A percentile compares a stretch with the other conserved stretches of the same genome.
Conservation (phyloP, 805 yeast genomes). For the Wickerhamomyces silvicola region DNA sequence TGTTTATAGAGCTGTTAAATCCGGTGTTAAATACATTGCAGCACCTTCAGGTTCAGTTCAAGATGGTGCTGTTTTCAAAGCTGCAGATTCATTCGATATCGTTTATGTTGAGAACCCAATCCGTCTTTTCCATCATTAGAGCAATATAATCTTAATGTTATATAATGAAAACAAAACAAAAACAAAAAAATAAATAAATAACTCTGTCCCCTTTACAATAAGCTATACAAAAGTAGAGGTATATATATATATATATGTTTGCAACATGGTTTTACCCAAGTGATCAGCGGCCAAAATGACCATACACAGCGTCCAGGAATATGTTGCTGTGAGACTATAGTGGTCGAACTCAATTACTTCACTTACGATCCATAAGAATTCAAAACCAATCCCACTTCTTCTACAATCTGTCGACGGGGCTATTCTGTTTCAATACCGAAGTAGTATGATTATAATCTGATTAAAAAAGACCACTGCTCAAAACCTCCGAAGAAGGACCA, state of each 20-base stretch:
- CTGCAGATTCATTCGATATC: constrained; percentile 86
- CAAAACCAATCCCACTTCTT: constrained; percentile 58
- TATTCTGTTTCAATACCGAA: constrained; percentile 55
- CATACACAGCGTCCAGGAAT: constrained; percentile 99
- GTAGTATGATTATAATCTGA: constrained; percentile 18
- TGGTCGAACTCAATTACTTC: constrained; percentile 29
- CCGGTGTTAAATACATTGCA: constrained; percentile 93
- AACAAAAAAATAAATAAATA: too few relatives aligned
- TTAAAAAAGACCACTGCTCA: constrained; percentile 39
- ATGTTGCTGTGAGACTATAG: constrained; percentile 77
- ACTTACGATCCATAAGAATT: constrained; percentile 36
- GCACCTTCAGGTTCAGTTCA: constrained; percentile 98
- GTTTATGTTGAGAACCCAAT: constrained; percentile 97
- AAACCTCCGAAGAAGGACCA: constrained; percentile 32
- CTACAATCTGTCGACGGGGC: constrained; percentile 99
- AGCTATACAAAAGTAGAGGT: too few relatives aligned
- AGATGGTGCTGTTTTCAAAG: constrained; percentile 93
- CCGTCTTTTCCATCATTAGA: constrained; percentile 92
- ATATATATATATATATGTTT: constrained; percentile 46
- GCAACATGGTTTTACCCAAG: constrained; percentile 99
- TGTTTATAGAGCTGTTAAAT: constrained; percentile 93
- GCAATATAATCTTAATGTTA: neutral
- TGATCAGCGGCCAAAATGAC: constrained; percentile 87
- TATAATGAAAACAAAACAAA: too few relatives aligned
- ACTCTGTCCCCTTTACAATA: too few relatives aligned